Evolutionary conservation across 768 basidiomycete species (phyloP).

Genomic region (Termitomyces sp.): DNA sequence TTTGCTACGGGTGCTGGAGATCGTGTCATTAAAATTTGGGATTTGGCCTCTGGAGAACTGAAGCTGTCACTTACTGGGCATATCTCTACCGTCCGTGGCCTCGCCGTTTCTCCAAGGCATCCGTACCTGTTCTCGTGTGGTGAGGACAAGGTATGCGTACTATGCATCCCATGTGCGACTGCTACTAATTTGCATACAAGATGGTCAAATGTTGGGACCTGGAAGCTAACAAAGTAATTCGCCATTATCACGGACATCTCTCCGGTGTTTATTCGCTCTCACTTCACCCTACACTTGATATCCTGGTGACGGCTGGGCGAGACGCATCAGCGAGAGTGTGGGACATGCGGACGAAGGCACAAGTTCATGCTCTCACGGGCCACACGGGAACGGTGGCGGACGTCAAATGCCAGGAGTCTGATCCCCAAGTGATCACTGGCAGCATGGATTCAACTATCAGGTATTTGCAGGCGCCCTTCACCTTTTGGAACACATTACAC

Average conservation of each 20-base stretch:
- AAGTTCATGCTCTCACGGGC: conserved; percentile 88
- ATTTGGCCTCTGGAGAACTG: conserved; percentile 93
- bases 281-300: conserved; percentile 92
- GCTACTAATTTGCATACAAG: conserved; percentile 31
- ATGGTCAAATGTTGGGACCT: conserved; percentile 99
- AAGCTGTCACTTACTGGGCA: conserved; percentile 97
- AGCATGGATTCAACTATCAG: conserved; percentile 97
- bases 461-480: conserved; percentile 31
- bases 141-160: conserved; percentile 82
- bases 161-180: not conserved
- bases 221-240: conserved; percentile 97
- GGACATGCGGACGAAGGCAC: conserved; percentile 99
- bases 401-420: conserved; percentile 94
- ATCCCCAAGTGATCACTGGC: conserved; percentile 97
- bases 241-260: conserved; percentile 97
- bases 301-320: conserved; percentile 92
- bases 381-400: conserved; percentile 95
- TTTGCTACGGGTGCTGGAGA: conserved; percentile 98
- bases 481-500: not conserved
- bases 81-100: conserved; percentile 91
- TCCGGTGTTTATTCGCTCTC: conserved; percentile 95
- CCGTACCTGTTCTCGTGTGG: conserved; percentile 97
- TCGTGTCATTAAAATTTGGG: conserved; percentile 98
- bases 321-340: conserved; percentile 97
- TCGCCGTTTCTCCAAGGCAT: conserved; percentile 89